Conservation (phyloP, 1,284 basidiomycete species). For the Cryptococcus deneoformans region DNA sequence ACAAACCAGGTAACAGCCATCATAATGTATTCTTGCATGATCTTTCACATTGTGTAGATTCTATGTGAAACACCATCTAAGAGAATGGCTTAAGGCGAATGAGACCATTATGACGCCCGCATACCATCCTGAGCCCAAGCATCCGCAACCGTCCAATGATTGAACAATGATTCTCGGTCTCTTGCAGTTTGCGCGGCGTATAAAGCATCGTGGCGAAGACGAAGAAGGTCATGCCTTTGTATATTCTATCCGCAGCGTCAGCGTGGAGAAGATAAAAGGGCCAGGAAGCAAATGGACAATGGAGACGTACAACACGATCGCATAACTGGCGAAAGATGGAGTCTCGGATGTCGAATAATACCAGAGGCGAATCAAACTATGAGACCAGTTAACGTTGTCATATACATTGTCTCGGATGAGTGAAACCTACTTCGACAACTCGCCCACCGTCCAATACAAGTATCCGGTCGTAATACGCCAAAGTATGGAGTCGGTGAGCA, state of each 20-base stretch:
- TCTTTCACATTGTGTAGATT: too few relatives aligned
- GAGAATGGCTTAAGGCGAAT: background rate
- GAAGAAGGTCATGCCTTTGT: conserved; percentile 6
- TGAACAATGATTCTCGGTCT: conserved; percentile 10
- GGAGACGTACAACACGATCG: conserved; percentile 17
- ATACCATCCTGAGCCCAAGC: conserved; percentile 8
- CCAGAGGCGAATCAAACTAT: conserved; percentile 45
- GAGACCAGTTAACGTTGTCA: background rate
- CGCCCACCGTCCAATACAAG: conserved; percentile 43
- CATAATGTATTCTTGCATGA: too few relatives aligned
- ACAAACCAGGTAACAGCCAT: too few relatives aligned
- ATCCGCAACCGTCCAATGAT: conserved; percentile 13
- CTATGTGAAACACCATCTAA: too few relatives aligned
- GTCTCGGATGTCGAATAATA: conserved; percentile 36
- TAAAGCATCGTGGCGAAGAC: conserved; percentile 10
- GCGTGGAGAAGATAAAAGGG: too few relatives aligned
- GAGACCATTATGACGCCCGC: background rate
- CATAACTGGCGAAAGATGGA: conserved; percentile 46
- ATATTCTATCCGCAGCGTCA: background rate
- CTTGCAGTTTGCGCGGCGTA: conserved; percentile 9
- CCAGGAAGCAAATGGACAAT: background rate
- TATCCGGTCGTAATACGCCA: conserved; percentile 52
- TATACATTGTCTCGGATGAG: background rate
- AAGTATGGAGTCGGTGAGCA: conserved; percentile 71
- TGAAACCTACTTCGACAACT: conserved; percentile 28